Evolutionary conservation across 768 basidiomycete species (phyloP).

Genomic region (Cubamyces sp.): DNA sequence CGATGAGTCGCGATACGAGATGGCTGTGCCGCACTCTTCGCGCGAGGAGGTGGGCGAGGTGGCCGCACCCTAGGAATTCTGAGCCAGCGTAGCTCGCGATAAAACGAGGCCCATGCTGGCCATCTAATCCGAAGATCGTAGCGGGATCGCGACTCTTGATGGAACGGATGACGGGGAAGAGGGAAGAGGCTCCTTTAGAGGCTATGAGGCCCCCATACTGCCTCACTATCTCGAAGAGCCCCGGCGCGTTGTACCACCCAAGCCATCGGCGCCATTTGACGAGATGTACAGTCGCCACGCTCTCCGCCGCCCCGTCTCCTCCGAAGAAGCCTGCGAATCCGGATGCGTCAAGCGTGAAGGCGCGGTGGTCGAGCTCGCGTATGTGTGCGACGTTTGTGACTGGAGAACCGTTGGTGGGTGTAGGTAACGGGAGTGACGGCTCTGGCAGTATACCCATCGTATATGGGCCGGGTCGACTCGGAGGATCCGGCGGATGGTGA

Average conservation of each 20-base stretch:
- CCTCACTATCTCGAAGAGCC: conserved; percentile 22
- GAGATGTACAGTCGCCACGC: conserved; percentile 24
- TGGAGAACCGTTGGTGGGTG: too few species aligned
- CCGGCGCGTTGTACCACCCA: conserved; percentile 24
- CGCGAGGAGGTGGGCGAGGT: conserved; percentile 22
- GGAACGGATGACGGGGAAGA: not conserved
- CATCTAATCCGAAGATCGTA: conserved; percentile 21
- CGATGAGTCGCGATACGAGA: not conserved
- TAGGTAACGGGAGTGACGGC: too few species aligned
- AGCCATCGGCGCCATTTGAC: conserved; percentile 16
- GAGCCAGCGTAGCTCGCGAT: conserved; percentile 19
- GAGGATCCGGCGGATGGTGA: too few species aligned
- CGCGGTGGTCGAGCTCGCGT: not conserved
- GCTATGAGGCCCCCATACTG: conserved; percentile 21
- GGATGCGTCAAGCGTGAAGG: conserved; percentile 19
- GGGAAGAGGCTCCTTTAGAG: conserved; percentile 21
- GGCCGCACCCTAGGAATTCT: conserved; percentile 3
- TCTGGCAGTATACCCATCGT: too few species aligned
- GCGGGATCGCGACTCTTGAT: conserved; percentile 14
- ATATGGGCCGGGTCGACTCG: too few species aligned
- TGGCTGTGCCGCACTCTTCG: not conserved
- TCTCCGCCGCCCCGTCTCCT: conserved; percentile 17
- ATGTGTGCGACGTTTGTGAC: too few species aligned
- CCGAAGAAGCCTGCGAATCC: conserved; percentile 25
- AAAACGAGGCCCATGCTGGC: conserved; percentile 14